A percentile compares a stretch with the other conserved stretches of the same genome.
Evolutionary conservation across 495 filamentous ascomycete species (phyloP).

Genomic region (Peziza echinospora): DNA sequence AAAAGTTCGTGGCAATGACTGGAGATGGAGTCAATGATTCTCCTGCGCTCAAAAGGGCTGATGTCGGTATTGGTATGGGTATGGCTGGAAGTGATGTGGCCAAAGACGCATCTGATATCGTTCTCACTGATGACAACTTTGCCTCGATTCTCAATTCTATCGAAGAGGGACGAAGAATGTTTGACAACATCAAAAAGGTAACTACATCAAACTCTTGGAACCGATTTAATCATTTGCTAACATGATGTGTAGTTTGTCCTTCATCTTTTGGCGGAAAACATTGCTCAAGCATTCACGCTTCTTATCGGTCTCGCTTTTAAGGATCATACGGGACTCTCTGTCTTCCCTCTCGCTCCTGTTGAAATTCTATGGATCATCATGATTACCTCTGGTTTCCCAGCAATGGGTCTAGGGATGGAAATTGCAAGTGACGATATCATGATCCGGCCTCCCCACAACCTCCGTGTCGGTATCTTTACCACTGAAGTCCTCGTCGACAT

Average conservation of each 20-base stretch:
- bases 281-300: constrained; percentile 44
- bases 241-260: too few species aligned
- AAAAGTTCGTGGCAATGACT: constrained; percentile 46
- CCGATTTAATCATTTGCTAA: background rate
- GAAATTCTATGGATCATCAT: constrained; percentile 65
- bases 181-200: constrained; percentile 66
- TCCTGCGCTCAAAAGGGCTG: constrained; percentile 47
- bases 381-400: constrained; percentile 49
- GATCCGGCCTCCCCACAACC: constrained; percentile 40
- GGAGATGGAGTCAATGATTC: constrained; percentile 67
- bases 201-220: too few species aligned
- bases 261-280: constrained; percentile 51
- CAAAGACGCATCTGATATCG: constrained; percentile 56
- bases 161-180: constrained; percentile 48
- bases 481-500: constrained; percentile 46
- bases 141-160: constrained; percentile 52
- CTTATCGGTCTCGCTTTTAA: constrained; percentile 54
- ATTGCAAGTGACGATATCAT: constrained; percentile 43
- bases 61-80: constrained; percentile 66
- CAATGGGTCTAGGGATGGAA: constrained; percentile 58
- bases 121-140: constrained; percentile 60
- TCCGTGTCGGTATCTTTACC: constrained; percentile 48
- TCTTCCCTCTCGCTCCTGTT: constrained; percentile 50
- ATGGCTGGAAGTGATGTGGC: constrained; percentile 52
- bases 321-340: constrained; percentile 37